Base-by-base conservation (phyloP, 1,139 yeast species). In the Yarrowia galli region DNA sequence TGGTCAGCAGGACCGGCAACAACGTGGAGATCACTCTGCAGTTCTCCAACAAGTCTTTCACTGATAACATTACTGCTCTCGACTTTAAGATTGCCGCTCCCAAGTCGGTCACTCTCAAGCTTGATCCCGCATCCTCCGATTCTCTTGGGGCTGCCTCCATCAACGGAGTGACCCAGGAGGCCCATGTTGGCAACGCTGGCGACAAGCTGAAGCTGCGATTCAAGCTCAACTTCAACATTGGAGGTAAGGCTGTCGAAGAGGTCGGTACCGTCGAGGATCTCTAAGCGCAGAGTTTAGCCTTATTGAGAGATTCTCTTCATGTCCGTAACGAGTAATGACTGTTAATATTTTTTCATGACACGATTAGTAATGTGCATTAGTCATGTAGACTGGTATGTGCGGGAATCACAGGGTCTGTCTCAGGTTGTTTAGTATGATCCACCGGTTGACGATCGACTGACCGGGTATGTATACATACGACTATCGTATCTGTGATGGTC, bases 41-140 rank as follows among this genome's bases (percentile, higher is more conserved):
- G 56, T 83, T 84, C 71, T 78, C 87, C 12, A 87, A 85, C 74
- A 79, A 79, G 73, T 81, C 81, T 69, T 83, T 82, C 73, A 36
- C 70, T 28, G 72, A 75, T 51, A 67, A 71, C 20, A 82, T 86
- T 68, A 79, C 82, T 67, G 83, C 84, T 70, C 78, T 93, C 64
- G 86, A 86, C 72, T 88, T 92, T 74, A 83, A 89, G 75, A 79
- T 92, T 68, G 98, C 98, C 0, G 97, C 90, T 48, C 96, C 98
- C 64, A 91, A 89, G 75, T 77, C 84, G 25, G 86, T 90, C 74
- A 84, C 83, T 69, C 82, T 93, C 72, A 82, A 81, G 64, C 83
- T 93, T 79, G 82, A 85, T 69, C 88, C 97, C 0, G 96, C 92
- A 74, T 83, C 92, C 10, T 84, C 87, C 51, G 87, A 85, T 68